Evolutionary conservation across 2,329 filamentous ascomycete species (phyloP), one percentile per base, ranked within the genome.

Genomic region (Phaeosphaeria sp.): DNA sequence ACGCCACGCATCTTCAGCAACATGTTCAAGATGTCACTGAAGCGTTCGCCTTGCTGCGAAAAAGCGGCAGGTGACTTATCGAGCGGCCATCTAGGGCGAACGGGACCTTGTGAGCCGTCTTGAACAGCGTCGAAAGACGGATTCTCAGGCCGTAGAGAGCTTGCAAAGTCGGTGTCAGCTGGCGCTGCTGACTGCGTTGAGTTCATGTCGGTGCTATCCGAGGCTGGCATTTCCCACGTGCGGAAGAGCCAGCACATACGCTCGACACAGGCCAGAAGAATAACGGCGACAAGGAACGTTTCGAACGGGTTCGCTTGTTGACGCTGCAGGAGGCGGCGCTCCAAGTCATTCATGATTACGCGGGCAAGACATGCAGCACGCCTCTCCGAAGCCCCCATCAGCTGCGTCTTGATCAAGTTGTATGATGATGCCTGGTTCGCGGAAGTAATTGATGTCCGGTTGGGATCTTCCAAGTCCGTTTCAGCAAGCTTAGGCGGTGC

Each of bases 241-340:
- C 79, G 81, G 73, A 85, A 88, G 2, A 86, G 74, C 79, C 84
- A 85, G 67, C 83, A 83, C 73, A 85, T 85, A 53, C 85, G 80
- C 72, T 88, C 86, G 15, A 87, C 83, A 60, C 84, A 86, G 56
- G 83, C 85, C 22, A 88, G 75, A 0, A 88, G 76, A 17, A 88
- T 78, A n/a, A 88, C 77, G 0, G 84, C 80, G 5, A 83, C 82
- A n/a, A 88, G 73, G 66, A 87, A 87, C 0, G 85, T 87, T 58
- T 85, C 83, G 55, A 88, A 87, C 46, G 81, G 81, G 51, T 82
- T 83, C 21, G 80, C 81, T 68, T 85, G 83, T 65, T 85, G 82
- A 13, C 84, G 83, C 63, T 86, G 84, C 7, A 87, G 78, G 4
- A 88, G 74, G n/a, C 85, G 81, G 18, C 84, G 81, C 67, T 88